These are phyloP conservation scores for Umbilicaria muhlenbergii DNA, from an alignment of 495 filamentous ascomycete species.

Conservation along the genomic window DNA sequence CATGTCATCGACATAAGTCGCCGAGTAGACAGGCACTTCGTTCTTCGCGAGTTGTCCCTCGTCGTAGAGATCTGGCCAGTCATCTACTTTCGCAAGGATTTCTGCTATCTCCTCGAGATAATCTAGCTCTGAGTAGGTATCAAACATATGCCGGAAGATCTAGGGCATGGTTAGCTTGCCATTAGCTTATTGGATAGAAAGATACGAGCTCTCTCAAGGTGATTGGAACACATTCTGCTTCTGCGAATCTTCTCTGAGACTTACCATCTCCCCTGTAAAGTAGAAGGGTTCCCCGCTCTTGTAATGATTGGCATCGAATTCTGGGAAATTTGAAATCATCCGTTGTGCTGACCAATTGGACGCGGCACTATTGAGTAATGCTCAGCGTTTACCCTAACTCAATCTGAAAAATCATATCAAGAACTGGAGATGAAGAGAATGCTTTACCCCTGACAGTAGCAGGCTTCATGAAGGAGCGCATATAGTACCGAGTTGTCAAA, in stretches of 20 bases:
- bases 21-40: conserved; percentile 76
- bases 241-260: not conserved
- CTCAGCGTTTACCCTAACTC: conserved; percentile 7
- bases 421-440: not conserved
- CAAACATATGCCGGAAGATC: conserved; percentile 69
- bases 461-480: conserved; percentile 68
- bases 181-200: not conserved
- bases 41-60: conserved; percentile 56
- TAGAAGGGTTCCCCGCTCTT: conserved; percentile 40
- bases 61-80: conserved; percentile 71
- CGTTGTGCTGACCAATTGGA: conserved; percentile 52
- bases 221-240: not conserved
- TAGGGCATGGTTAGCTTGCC: conserved; percentile 5
- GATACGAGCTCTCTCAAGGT: no score
- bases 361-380: conserved; percentile 22
- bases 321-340: conserved; percentile 21
- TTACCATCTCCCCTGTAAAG: conserved; percentile 83
- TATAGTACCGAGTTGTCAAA: conserved; percentile 73
- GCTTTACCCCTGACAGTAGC: conserved; percentile 53
- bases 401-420: not conserved
- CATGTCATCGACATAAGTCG: conserved; percentile 84
- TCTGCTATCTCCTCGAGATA: conserved; percentile 50
- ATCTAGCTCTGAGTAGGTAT: conserved; percentile 54
- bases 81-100: conserved; percentile 43
- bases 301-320: conserved; percentile 21